A percentile compares a stretch with the other conserved stretches of the same genome.
Evolutionary conservation across 331 rosid species (phyloP).

Genomic region (Malus hybrid): DNA sequence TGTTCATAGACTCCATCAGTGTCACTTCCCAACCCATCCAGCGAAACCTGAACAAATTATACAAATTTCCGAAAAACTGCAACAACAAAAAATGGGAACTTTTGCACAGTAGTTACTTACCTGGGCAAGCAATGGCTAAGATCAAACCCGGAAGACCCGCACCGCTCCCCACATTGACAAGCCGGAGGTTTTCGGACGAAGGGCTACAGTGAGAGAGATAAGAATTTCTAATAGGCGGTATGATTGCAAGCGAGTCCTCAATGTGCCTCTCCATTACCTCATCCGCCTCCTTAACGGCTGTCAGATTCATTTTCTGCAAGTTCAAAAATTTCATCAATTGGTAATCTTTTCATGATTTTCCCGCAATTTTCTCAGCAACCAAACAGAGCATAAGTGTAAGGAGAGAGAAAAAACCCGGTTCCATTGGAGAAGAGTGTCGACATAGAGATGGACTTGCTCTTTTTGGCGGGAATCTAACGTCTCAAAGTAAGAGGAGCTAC

Average conservation of each 20-base stretch:
- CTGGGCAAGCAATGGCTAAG: constrained; percentile 81
- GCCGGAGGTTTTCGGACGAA: constrained; percentile 23
- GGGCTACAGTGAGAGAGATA: constrained; percentile 29
- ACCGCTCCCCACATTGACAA: constrained; percentile 26
- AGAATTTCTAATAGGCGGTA: constrained; percentile 36
- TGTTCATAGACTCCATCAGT: constrained; percentile 75
- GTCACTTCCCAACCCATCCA: constrained; percentile 68
- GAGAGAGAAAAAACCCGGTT: constrained; percentile 41
- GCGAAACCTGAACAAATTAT: constrained; percentile 1
- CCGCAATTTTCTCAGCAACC: too few relatives aligned
- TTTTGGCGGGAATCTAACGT: constrained; percentile 53
- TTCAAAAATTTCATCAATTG: too few relatives aligned
- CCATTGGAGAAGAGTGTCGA: constrained; percentile 83
- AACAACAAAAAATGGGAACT: background rate
- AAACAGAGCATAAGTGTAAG: background rate
- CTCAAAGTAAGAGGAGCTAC: constrained; percentile 26
- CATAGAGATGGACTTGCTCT: constrained; percentile 59
- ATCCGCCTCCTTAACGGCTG: too few relatives aligned
- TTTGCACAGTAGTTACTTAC: constrained; percentile 19
- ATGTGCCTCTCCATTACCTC: too few relatives aligned
- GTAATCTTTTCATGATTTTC: too few relatives aligned
- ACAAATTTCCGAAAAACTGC: background rate
- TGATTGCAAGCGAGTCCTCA: too few relatives aligned
- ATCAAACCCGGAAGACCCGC: constrained; percentile 47
- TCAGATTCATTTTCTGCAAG: too few relatives aligned